Evolutionary conservation across 768 basidiomycete species (phyloP), one percentile per base, ranked within the genome.

Genomic region (Chlorophyllum brunneum): DNA sequence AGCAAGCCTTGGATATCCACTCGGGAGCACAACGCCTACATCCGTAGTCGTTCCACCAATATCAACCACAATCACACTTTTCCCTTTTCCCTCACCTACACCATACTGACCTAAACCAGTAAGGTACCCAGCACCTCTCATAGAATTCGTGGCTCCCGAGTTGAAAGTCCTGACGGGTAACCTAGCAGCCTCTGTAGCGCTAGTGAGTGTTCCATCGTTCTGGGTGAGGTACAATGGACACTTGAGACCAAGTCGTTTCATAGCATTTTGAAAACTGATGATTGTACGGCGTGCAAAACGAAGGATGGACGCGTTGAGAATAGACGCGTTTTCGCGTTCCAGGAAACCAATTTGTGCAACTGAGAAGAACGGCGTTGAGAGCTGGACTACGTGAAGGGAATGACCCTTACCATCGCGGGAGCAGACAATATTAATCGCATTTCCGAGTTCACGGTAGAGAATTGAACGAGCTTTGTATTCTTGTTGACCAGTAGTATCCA

Each of bases 1-100:
- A 2, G 84, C 82, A 56, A 83, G 83, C 16, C 80, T 66, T 24
- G 82, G 83, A 61, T 83, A 81, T 6, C 82, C 82, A 11, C 73
- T 68, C 0, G 81, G 78, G 36, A 84, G 65, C 7, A 86, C 63
- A 39, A 84, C 78, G 15, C 84, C 83, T 5, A 85, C 77, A 55
- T 85, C 84, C 1, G 81, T 80, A 13, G 82, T 83, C 0, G 84
- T 86, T 0, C 83, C 83, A 41, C 84, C 85, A 51, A 85, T 70
- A 61, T 86, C 85, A 48, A 81, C 72, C 0, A 85, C 84, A 44
- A 83, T 67, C 36, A 74, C 70, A 31, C 64, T 67, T 43, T 64
- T 64, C 13, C 58, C 59, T 7, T 46, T 36, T 18, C 59, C 55
- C 31, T 55, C 54, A 27, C 26, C 54, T 41, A 59, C 16, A 59